Percentiles rank a stretch among this genome's conserved stretches.
These are phyloP conservation scores for Thermothelomyces thermophilus DNA, from an alignment of 2,329 filamentous ascomycete genomes.

Conservation along the genomic window DNA sequence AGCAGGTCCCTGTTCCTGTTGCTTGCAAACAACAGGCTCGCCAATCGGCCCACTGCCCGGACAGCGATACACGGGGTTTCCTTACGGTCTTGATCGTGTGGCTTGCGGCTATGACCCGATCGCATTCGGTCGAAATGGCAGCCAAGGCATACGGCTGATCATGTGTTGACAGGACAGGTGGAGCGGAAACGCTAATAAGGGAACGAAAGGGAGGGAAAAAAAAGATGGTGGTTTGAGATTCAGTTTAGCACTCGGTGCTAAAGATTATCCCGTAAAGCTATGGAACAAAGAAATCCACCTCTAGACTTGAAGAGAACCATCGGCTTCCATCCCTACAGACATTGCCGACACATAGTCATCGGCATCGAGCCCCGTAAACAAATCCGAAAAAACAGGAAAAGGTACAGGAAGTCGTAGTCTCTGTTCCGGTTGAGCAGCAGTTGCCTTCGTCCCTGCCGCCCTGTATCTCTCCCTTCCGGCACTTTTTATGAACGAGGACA, in stretches of 20 bases:
- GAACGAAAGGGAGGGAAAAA: background rate
- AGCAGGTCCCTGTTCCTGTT: background rate
- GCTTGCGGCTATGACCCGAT: background rate
- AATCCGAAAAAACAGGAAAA: background rate
- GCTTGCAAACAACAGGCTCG: background rate
- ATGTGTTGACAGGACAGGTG: background rate
- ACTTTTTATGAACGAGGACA: no score
- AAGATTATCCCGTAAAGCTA: background rate
- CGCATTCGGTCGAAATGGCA: background rate
- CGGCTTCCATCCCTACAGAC: background rate
- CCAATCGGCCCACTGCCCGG: background rate
- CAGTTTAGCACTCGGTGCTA: background rate
- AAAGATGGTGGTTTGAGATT: background rate
- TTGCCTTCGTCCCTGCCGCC: no score
- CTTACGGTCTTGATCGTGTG: background rate
- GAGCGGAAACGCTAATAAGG: background rate
- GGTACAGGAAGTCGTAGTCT: background rate
- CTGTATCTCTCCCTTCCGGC: no score
- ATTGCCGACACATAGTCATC: background rate
- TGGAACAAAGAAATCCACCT: slow-evolving; percentile 1
- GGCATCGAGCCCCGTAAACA: background rate
- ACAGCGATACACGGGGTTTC: background rate
- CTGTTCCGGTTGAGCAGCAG: no score
- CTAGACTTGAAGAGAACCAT: background rate
- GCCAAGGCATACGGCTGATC: slow-evolving; percentile 1